These are phyloP conservation scores for Hypholoma sublateritium DNA, from an alignment of 768 basidiomycete genomes.

Conservation along the genomic window DNA sequence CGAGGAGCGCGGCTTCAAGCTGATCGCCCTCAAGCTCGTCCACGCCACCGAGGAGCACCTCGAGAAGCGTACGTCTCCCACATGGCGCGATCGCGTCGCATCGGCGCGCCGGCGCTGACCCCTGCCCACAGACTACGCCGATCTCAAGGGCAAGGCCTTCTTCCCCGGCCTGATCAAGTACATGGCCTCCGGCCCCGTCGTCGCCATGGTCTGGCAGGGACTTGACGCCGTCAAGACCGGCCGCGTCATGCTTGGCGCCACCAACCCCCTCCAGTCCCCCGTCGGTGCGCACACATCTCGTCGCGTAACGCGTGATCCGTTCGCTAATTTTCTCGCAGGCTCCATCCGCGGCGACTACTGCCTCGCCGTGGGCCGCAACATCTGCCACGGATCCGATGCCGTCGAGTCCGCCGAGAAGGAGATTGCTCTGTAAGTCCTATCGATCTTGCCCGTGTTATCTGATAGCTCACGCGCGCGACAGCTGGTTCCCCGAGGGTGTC, in stretches of 20 bases:
- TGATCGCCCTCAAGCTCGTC: slow-evolving; percentile 90
- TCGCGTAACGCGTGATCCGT: background rate
- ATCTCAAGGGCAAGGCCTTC: slow-evolving; percentile 92
- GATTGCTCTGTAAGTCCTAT: slow-evolving; percentile 73
- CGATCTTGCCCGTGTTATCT: background rate
- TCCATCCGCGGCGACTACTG: slow-evolving; percentile 96
- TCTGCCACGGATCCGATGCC: slow-evolving; percentile 89
- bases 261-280: slow-evolving; percentile 90
- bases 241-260: slow-evolving; percentile 93
- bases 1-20: slow-evolving; percentile 98
- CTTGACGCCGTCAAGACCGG: slow-evolving; percentile 94
- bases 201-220: slow-evolving; percentile 95
- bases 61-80: slow-evolving; percentile 70
- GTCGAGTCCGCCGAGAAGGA: slow-evolving; percentile 93
- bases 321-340: slow-evolving; percentile 41
- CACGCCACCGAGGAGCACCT: slow-evolving; percentile 81
- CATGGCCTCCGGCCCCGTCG: slow-evolving; percentile 95
- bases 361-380: slow-evolving; percentile 93
- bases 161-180: slow-evolving; percentile 96
- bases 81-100: slow-evolving; percentile 11
- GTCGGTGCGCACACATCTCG: slow-evolving; percentile 55
- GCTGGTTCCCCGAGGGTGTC: slow-evolving; percentile 91
- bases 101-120: slow-evolving; percentile 10
- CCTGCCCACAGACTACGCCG: slow-evolving; percentile 77
- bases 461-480: slow-evolving; percentile 27